Evolutionary conservation across 805 yeast species (phyloP).

Genomic region (Scheffersomyces spartinae): DNA sequence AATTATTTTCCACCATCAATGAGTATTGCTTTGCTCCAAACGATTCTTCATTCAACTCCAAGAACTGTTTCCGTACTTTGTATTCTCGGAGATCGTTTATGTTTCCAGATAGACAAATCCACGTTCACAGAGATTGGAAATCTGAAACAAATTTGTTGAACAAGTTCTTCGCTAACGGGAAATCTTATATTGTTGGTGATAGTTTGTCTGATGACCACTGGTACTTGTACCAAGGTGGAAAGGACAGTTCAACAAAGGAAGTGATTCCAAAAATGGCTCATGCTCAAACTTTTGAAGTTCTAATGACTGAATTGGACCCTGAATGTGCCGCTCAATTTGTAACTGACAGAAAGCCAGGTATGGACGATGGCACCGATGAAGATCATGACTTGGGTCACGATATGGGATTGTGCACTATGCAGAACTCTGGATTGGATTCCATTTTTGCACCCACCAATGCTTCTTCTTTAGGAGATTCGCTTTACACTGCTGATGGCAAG

Average conservation of each 20-base stretch:
- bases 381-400: conserved; percentile 71
- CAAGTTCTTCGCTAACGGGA: conserved; percentile 49
- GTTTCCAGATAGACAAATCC: conserved; percentile 79
- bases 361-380: conserved; percentile 30
- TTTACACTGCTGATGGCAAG: too few species aligned
- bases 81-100: conserved; percentile 87
- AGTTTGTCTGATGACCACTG: conserved; percentile 76
- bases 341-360: conserved; percentile 37
- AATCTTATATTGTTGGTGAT: conserved; percentile 63
- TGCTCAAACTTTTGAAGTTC: conserved; percentile 76
- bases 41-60: conserved; percentile 30
- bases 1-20: conserved; percentile 37
- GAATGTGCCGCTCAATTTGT: conserved; percentile 46
- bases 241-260: conserved; percentile 2
- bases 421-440: conserved; percentile 47
- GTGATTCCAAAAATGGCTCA: conserved; percentile 2
- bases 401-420: conserved; percentile 61
- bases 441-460: conserved; percentile 29
- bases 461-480: too few species aligned
- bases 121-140: conserved; percentile 77
- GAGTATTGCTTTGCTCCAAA: conserved; percentile 22
- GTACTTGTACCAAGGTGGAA: conserved; percentile 70
- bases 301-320: conserved; percentile 77
- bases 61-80: conserved; percentile 53
- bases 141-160: conserved; percentile 66